Percentiles rank a stretch among this genome's conserved stretches.
Conservation (phyloP, 192 early-diverging fungal species). For the Rhizoclosmatium globosum region DNA sequence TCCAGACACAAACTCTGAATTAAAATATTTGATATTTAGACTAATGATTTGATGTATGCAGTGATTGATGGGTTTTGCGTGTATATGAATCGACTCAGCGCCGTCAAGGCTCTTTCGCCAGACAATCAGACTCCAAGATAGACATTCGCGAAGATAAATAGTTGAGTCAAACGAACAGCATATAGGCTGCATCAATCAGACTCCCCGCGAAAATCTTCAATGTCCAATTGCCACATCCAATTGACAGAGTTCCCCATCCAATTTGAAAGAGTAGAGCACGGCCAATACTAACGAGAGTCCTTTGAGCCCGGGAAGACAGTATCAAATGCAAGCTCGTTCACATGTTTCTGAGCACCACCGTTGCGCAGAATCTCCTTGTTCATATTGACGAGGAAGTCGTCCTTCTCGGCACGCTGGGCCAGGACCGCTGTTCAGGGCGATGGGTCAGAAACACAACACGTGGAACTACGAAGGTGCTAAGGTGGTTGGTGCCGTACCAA, state of each 20-base stretch:
- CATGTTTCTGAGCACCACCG: neutral
- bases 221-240: neutral
- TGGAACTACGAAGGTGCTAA: neutral
- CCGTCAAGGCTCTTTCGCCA: too few relatives aligned
- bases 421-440: neutral
- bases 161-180: too few relatives aligned
- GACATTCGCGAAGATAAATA: too few relatives aligned
- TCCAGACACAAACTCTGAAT: constrained; percentile 22
- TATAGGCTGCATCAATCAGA: too few relatives aligned
- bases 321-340: constrained; percentile 17
- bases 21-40: too few relatives aligned
- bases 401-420: constrained; percentile 2
- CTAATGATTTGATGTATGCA: too few relatives aligned
- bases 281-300: neutral
- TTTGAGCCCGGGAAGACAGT: constrained; percentile 16
- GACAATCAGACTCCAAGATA: too few relatives aligned
- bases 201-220: too few relatives aligned
- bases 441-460: neutral
- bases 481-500: neutral
- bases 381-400: constrained; percentile 29
- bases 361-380: constrained; percentile 20
- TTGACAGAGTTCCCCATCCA: constrained; percentile 1
- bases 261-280: neutral
- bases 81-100: too few relatives aligned
- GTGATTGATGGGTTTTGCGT: too few relatives aligned